Percentiles rank a stretch among this genome's conserved stretches.
These are phyloP conservation scores for Botryococcus braunii DNA, from an alignment of 163 green algal genomes.

Conservation along the genomic window DNA sequence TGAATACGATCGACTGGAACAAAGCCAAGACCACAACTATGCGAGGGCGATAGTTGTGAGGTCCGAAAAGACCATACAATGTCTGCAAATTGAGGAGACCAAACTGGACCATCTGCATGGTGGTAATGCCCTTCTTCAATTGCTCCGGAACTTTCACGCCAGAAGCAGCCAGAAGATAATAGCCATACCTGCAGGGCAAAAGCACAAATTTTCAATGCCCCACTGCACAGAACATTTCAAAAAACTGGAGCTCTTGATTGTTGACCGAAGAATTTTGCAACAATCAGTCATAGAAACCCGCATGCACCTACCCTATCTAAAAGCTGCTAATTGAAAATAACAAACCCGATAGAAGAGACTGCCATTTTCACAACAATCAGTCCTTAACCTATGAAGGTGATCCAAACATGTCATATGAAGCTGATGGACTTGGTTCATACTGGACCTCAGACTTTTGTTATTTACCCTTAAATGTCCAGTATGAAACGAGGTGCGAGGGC, in stretches of 20 bases:
- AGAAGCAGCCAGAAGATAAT: constrained; percentile 1
- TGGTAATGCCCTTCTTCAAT: constrained; percentile 20
- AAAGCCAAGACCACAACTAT: constrained; percentile 11
- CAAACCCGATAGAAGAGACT: not conserved
- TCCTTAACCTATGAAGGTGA: not conserved
- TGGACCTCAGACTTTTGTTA: too few relatives aligned
- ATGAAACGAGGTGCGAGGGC: not conserved
- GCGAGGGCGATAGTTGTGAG: constrained; percentile 12
- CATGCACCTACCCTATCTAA: not conserved
- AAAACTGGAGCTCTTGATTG: not conserved
- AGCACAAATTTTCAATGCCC: not conserved
- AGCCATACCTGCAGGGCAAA: constrained; percentile 12
- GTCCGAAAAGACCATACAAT: constrained; percentile 6
- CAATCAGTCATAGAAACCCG: not conserved
- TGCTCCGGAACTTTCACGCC: not conserved
- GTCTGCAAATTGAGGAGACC: constrained; percentile 4
- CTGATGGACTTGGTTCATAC: too few relatives aligned
- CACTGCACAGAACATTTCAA: not conserved
- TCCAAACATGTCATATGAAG: not conserved
- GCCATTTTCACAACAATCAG: not conserved
- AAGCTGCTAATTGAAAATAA: not conserved
- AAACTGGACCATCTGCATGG: constrained; percentile 13
- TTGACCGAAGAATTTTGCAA: not conserved
- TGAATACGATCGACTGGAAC: constrained; percentile 13
- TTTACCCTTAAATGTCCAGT: not conserved